Evolutionary conservation across 352 stramenopile genomes (phyloP).

Genomic region (Phytophthora lateralis): DNA sequence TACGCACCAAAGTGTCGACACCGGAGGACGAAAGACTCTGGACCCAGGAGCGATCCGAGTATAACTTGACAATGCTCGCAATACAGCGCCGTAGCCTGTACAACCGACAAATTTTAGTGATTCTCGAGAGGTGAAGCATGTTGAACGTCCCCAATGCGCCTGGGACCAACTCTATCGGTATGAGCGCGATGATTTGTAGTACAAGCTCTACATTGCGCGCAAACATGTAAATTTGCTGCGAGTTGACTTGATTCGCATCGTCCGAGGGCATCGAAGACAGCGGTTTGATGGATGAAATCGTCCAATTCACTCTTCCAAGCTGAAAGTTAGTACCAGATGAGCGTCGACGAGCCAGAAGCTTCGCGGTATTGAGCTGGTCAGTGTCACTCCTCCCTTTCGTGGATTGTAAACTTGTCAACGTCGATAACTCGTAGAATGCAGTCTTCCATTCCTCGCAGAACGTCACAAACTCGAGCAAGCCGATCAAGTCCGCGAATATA

Average conservation of each 20-base stretch:
- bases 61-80: conserved; percentile 50
- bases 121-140: conserved; percentile 53
- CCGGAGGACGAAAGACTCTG: conserved; percentile 60
- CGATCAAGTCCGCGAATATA: conserved; percentile 47
- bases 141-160: conserved; percentile 44
- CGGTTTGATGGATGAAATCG: conserved; percentile 44
- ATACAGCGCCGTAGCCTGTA: conserved; percentile 48
- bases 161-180: conserved; percentile 56
- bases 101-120: conserved; percentile 61
- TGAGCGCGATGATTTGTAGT: conserved; percentile 53
- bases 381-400: conserved; percentile 41
- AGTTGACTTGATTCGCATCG: conserved; percentile 1
- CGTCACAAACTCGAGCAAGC: conserved; percentile 45
- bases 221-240: conserved; percentile 29
- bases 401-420: conserved; percentile 48
- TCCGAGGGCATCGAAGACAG: conserved; percentile 27
- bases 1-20: conserved; percentile 50
- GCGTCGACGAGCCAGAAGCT: not conserved
- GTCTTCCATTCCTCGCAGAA: conserved; percentile 50
- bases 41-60: conserved; percentile 45
- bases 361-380: conserved; percentile 1
- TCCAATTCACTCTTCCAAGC: conserved; percentile 47
- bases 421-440: conserved; percentile 48
- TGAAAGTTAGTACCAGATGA: conserved; percentile 11
- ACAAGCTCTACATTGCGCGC: conserved; percentile 36